Percentiles rank a stretch among this genome's conserved stretches.
These are phyloP conservation scores for Stropharia rugosoannulata DNA, from an alignment of 768 basidiomycete genomes.

Conservation along the genomic window DNA sequence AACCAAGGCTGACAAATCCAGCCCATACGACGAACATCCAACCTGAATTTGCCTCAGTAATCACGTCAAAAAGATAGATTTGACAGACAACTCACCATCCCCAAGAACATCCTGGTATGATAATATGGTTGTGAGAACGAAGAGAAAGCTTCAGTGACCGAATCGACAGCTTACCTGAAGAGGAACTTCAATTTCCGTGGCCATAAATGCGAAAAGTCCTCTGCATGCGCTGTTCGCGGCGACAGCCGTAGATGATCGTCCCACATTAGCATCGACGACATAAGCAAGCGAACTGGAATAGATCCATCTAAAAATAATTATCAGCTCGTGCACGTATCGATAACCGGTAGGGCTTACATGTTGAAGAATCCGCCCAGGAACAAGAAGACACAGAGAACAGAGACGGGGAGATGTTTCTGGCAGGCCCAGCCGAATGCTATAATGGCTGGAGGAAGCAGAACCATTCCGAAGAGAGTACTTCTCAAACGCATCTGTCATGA, in stretches of 20 bases:
- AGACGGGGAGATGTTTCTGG: conserved; percentile 59
- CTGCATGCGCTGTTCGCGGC: conserved; percentile 79
- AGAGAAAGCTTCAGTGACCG: not conserved
- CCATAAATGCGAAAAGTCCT: conserved; percentile 65
- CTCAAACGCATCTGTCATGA: conserved; percentile 64
- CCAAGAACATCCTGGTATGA: conserved; percentile 56
- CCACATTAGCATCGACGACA: conserved; percentile 83
- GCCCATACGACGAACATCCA: conserved; percentile 71
- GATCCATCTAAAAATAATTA: conserved; percentile 27
- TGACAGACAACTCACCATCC: conserved; percentile 48
- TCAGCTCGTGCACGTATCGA: not conserved
- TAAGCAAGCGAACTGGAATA: conserved; percentile 63
- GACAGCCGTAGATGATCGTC: conserved; percentile 72
- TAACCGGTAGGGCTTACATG: conserved; percentile 45
- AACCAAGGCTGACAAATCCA: conserved; percentile 48
- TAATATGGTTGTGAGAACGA: not conserved
- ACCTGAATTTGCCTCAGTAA: conserved; percentile 24
- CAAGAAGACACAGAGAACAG: conserved; percentile 68
- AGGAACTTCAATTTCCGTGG: conserved; percentile 72
- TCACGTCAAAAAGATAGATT: not conserved
- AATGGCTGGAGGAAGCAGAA: conserved; percentile 58
- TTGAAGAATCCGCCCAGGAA: conserved; percentile 74
- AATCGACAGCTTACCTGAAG: conserved; percentile 49
- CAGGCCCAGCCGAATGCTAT: conserved; percentile 78
- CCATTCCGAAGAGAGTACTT: conserved; percentile 57